Evolutionary conservation across 1,284 basidiomycete species (phyloP).

Genomic region (Volvariella surrecta): DNA sequence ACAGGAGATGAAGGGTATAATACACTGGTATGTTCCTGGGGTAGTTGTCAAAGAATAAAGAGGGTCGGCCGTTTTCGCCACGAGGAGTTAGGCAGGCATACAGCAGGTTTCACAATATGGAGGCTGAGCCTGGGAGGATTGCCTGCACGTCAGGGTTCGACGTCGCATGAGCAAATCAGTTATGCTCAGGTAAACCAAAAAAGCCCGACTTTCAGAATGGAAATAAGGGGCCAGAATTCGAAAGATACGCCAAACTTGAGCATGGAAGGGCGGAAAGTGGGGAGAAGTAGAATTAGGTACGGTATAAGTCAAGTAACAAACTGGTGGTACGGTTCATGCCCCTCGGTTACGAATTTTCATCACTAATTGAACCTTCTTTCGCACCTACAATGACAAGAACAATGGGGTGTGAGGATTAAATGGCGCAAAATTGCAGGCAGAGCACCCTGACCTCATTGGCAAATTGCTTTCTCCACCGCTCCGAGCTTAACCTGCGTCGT

Average conservation of each 20-base stretch:
- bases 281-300: conserved; percentile 10
- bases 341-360: conserved; percentile 45
- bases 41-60: too few species aligned
- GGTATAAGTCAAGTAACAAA: conserved; percentile 1
- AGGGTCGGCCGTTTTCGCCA: too few species aligned
- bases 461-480: conserved; percentile 62
- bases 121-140: too few species aligned
- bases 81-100: too few species aligned
- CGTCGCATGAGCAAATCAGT: too few species aligned
- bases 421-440: conserved; percentile 12
- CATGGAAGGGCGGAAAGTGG: conserved; percentile 8
- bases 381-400: conserved; percentile 38
- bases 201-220: too few species aligned
- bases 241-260: not conserved
- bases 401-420: conserved; percentile 5
- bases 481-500: conserved; percentile 51
- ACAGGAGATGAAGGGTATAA: too few species aligned
- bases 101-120: too few species aligned
- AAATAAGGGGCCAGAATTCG: too few species aligned
- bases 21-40: too few species aligned
- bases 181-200: too few species aligned
- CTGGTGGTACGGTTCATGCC: conserved; percentile 22
- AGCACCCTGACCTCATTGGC: conserved; percentile 48
- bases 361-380: conserved; percentile 50
- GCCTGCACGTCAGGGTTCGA: too few species aligned